Percentiles rank a stretch among this genome's conserved stretches.
phyloP scores from a whole-genome alignment of 148 eudicot genomes.

The Heliamphora exappendiculata region DNA sequence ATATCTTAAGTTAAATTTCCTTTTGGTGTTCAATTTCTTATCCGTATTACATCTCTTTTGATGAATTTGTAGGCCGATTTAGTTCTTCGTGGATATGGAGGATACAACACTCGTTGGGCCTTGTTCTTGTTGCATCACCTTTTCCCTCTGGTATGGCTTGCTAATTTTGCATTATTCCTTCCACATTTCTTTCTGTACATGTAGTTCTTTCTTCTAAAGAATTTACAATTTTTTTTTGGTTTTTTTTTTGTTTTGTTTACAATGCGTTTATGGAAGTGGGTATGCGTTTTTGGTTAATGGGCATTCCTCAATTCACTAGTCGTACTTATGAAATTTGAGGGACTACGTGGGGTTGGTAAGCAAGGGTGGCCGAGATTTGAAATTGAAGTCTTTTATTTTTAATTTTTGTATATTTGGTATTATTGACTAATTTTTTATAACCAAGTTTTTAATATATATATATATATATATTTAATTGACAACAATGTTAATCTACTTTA shows the following conservation, averaged over 20 bases:
- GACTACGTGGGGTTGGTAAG: not conserved
- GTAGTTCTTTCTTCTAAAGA: not conserved
- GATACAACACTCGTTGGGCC: slow-evolving; percentile 84
- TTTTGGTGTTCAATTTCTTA: not conserved
- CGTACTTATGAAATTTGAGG: not conserved
- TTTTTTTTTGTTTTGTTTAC: not conserved
- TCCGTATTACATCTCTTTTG: not conserved
- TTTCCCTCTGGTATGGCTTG: slow-evolving; percentile 61
- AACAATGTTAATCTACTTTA: too few species aligned
- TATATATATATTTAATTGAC: too few species aligned
- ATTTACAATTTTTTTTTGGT: not conserved
- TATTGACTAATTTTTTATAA: too few species aligned
- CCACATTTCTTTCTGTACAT: not conserved
- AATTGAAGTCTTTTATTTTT: too few species aligned
- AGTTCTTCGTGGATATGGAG: slow-evolving; percentile 74
- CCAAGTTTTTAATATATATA: too few species aligned
- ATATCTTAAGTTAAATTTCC: not conserved
- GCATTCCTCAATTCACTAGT: not conserved
- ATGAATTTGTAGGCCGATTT: slow-evolving; percentile 54
- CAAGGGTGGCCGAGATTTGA: too few species aligned
- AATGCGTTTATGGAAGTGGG: not conserved
- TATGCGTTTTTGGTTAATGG: not conserved
- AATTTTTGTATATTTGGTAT: too few species aligned
- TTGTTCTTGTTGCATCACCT: slow-evolving; percentile 63
- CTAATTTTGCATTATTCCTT: not conserved